These are phyloP conservation scores for Glaciozyma martinii DNA, from an alignment of 768 basidiomycete genomes.

Conservation along the genomic window DNA sequence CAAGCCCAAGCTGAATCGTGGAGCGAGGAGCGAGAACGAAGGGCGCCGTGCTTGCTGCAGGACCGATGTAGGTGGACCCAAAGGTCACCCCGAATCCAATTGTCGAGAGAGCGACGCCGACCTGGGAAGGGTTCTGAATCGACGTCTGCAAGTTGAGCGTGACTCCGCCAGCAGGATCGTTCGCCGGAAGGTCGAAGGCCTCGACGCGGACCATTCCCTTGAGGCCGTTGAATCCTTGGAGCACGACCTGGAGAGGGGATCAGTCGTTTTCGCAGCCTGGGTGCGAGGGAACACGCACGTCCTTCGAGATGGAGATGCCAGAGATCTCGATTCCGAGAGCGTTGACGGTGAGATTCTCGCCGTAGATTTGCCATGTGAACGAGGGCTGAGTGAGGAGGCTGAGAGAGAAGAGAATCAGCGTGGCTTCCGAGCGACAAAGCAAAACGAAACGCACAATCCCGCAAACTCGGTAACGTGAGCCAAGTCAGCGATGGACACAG, in stretches of 20 bases:
- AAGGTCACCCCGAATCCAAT: conserved; percentile 57
- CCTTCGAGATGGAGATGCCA: conserved; percentile 50
- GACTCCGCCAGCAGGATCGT: conserved; percentile 65
- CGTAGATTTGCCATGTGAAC: conserved; percentile 64
- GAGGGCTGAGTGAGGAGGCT: conserved; percentile 53
- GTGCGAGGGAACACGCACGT: conserved; percentile 30
- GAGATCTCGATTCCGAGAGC: conserved; percentile 46
- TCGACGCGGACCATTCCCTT: conserved; percentile 59
- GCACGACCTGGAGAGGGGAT: neutral
- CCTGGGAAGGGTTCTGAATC: conserved; percentile 63
- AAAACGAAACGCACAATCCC: conserved; percentile 48
- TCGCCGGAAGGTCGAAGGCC: conserved; percentile 58
- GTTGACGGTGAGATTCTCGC: conserved; percentile 55
- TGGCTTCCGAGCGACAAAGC: conserved; percentile 45
- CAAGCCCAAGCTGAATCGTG: conserved; percentile 49
- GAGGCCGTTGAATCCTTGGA: conserved; percentile 38
- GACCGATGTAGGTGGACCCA: conserved; percentile 48
- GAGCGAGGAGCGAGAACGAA: conserved; percentile 53
- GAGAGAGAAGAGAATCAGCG: neutral
- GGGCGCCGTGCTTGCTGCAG: conserved; percentile 47
- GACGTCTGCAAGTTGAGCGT: conserved; percentile 56
- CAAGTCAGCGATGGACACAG: conserved; percentile 53
- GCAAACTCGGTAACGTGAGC: conserved; percentile 47
- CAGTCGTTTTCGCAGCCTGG: neutral
- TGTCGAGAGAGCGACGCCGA: conserved; percentile 38